Base-by-base conservation (phyloP, 2,329 filamentous ascomycete species). In the Colletotrichum eremochloae region DNA sequence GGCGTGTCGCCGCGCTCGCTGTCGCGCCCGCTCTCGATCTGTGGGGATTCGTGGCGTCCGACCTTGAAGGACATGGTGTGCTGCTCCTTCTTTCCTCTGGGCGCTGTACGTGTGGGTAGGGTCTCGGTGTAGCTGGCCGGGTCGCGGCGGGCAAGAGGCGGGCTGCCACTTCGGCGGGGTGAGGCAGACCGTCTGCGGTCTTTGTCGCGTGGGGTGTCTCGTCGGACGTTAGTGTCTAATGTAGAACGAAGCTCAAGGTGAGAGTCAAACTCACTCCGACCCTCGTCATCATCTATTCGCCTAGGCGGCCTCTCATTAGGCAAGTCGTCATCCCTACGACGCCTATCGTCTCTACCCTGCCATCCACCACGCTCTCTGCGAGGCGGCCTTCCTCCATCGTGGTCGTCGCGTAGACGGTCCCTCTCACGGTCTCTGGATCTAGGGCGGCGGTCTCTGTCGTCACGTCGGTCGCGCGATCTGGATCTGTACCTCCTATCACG, bases 111-210 rank as follows among this genome's bases (percentile, higher is more conserved):
- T 6, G 81, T 82, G 9, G 82, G 82, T 5, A 83, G 77, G 3
- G 78, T 61, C 46, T 76, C 74, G 64, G 71, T 76, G 63, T 74
- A 74, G 15, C 31, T 36, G 24, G 75, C 73, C 31, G 44, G 63
- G n/a, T 72, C 68, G 18, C 67, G 61, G 8, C 68, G 74, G 6
- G 57, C 3, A 2, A 53, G 77, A 68, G 64, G 76, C 72, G 69
- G 76, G 57, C 75, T 78, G 20, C 71, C 71, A 71, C 70, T 76
- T 18, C 74, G 74, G 5, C 55, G 70, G 2, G 82, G 82, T 0
- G 82, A 84, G 15, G 80, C 81, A n/a, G 82, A 83, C 67, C 82
- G 81, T 44, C 81, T 82, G 40, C 74, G 78, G 44, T 77, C 56
- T 44, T 78, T 79, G 33, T 70, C 55, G 46, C 53, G 58, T 12